Conservation (phyloP, 2,329 filamentous ascomycete species). For the Stagonosporopsis chrysanthemi region DNA sequence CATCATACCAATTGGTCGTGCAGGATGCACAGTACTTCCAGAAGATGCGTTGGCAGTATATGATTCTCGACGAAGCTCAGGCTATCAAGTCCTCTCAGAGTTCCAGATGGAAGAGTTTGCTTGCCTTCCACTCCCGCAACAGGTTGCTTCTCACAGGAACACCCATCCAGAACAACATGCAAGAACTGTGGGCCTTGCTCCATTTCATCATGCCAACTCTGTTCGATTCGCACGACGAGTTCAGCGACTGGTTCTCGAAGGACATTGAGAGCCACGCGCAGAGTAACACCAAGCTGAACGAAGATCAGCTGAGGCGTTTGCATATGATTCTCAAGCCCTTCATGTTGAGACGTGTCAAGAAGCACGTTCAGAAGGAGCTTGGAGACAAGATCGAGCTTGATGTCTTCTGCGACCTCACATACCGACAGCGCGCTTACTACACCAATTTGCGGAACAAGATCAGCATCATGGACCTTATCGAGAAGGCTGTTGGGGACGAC, state of each 20-base stretch:
- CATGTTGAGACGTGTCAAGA: slow-evolving; percentile 99
- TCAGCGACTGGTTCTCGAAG: slow-evolving; percentile 93
- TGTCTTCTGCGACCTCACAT: slow-evolving; percentile 95
- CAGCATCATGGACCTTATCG: slow-evolving; percentile 97
- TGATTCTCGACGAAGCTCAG: slow-evolving; percentile 98
- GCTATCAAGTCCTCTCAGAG: slow-evolving; percentile 98
- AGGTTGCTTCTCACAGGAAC: slow-evolving; percentile 92
- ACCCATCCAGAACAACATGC: slow-evolving; percentile 99
- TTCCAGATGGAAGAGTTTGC: slow-evolving; percentile 93
- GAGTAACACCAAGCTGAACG: slow-evolving; percentile 99
- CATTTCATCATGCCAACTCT: slow-evolving; percentile 99
- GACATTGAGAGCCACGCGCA: slow-evolving; percentile 98
- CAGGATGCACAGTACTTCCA: slow-evolving; percentile 97
- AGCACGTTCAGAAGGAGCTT: slow-evolving; percentile 98
- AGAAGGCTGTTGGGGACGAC: slow-evolving; percentile 94
- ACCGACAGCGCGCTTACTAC: slow-evolving; percentile 94
- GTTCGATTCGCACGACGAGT: slow-evolving; percentile 93
- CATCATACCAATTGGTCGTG: slow-evolving; percentile 96
- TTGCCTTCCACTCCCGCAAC: slow-evolving; percentile 95
- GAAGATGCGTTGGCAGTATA: slow-evolving; percentile 99
- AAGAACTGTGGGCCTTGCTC: slow-evolving; percentile 94
- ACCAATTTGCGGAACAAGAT: slow-evolving; percentile 93
- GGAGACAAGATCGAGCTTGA: slow-evolving; percentile 98
- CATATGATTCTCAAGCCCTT: slow-evolving; percentile 99
- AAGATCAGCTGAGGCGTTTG: slow-evolving; percentile 93